Base-by-base conservation (phyloP, 2,329 filamentous ascomycete species). In the Claviceps africana region DNA sequence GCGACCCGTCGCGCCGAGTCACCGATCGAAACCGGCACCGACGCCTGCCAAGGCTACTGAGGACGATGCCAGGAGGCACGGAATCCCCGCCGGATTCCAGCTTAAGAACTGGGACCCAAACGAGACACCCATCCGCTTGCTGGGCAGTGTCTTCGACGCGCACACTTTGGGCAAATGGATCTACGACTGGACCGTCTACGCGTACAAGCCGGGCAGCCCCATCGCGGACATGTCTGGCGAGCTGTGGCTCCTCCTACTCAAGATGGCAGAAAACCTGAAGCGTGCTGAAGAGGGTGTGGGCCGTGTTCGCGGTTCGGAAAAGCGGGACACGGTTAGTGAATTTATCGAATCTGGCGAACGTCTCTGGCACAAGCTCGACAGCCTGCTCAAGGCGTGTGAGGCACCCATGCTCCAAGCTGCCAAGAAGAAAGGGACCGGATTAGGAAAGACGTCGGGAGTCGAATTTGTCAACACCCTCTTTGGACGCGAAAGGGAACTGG, bases 141-240 rank as follows among this genome's bases (percentile, higher is more conserved):
- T 97, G 22, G 93, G 93, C 49, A 95, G 88, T 64, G 93, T 97
- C 53, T 97, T 97, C 64, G 93, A 97, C 65, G 88, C 91, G 64
- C 96, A 97, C 77, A 95, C 88, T 28, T 78, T 98, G 31, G 93
- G 93, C 63, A 96, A 96, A 72, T 98, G 93, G 93, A 94, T 98
- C 64, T 98, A 95, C 70, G 93, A 97, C 76, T 98, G 93, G 93
- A 96, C 93, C 19, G 88, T 96, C 57, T 95, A 88, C 72, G 83
- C 85, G 66, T 83, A 94, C 59, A 88, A 88, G 39, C 80, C 88
- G 15, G 79, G 80, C 42, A 88, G 86, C 11, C 87, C 89, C 49
- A 87, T 96, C 63, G 81, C 89, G 51, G 89, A 96, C 58, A 83
- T 95, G 69, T 90, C 93, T 2, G 93, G 91, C 59, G 90, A 97